phyloP scores from a whole-genome alignment of 2,329 filamentous ascomycete species.

The Leptographium wingfieldii region DNA sequence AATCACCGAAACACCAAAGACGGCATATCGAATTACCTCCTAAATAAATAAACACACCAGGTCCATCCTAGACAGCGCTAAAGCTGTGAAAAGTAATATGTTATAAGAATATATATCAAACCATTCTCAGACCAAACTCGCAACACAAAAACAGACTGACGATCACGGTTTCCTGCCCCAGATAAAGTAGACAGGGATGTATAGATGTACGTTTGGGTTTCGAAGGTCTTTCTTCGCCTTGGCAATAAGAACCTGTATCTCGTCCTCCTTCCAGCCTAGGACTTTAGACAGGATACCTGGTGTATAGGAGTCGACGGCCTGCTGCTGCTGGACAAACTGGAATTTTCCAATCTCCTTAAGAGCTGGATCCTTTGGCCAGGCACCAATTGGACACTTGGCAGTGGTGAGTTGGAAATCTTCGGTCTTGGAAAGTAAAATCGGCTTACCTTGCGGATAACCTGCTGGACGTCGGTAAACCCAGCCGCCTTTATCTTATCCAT shows the following conservation, averaged over 20 bases:
- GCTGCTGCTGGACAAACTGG: background rate
- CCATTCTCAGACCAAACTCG: too few species aligned
- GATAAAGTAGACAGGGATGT: conserved; percentile 3
- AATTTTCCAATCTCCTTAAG: conserved; percentile 5
- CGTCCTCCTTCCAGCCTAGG: conserved; percentile 8
- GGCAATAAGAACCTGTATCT: conserved; percentile 8
- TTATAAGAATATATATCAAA: too few species aligned
- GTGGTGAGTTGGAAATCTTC: too few species aligned
- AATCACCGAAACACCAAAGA: too few species aligned
- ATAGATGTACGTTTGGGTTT: conserved; percentile 6
- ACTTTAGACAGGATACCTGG: conserved; percentile 11
- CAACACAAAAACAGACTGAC: too few species aligned
- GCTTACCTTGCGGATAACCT: background rate
- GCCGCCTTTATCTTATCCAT: conserved; percentile 14
- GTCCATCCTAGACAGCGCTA: too few species aligned
- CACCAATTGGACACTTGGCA: conserved; percentile 15
- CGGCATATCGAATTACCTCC: too few species aligned
- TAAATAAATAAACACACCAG: too few species aligned
- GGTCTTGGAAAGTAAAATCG: too few species aligned
- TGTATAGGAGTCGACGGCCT: conserved; percentile 2
- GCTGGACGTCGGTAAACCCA: conserved; percentile 17
- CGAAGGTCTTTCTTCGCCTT: conserved; percentile 6
- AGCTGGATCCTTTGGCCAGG: conserved; percentile 14
- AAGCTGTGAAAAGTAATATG: too few species aligned
- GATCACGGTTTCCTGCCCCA: background rate